Evolutionary conservation across 2,329 filamentous ascomycete species (phyloP).

Genomic region (Podosphaera xanthii): DNA sequence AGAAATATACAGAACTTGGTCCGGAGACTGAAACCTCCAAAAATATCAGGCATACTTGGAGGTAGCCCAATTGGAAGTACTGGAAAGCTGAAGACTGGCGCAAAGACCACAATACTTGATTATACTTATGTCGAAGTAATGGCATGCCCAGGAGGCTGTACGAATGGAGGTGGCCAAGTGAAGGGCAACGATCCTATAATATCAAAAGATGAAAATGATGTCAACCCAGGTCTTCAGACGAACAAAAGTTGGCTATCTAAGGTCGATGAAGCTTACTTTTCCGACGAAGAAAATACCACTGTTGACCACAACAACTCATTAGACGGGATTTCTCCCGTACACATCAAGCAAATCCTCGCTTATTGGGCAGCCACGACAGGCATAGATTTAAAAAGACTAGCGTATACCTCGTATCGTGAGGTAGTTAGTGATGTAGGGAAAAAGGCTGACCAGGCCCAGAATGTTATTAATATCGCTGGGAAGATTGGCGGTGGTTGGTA

Average conservation of each 20-base stretch:
- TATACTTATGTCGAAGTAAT: constrained; percentile 96
- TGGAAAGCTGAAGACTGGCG: constrained; percentile 24
- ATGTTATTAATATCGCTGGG: constrained; percentile 69
- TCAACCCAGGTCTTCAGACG: constrained; percentile 36
- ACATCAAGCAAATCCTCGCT: constrained; percentile 43
- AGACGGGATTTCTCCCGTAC: constrained; percentile 40
- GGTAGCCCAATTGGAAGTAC: constrained; percentile 36
- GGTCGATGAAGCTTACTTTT: constrained; percentile 82
- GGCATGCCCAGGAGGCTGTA: constrained; percentile 97
- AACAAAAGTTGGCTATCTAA: constrained; percentile 68
- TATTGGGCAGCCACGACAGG: constrained; percentile 58
- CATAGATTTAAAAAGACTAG: constrained; percentile 47
- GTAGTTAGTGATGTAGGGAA: constrained; percentile 93
- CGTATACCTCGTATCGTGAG: constrained; percentile 71
- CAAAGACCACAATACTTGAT: constrained; percentile 29
- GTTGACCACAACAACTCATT: constrained; percentile 23
- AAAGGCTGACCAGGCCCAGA: constrained; percentile 45
- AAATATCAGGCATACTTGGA: constrained; percentile 57
- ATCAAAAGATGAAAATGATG: constrained; percentile 20
- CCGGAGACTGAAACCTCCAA: constrained; percentile 65
- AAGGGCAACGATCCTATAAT: constrained; percentile 61
- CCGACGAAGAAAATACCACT: constrained; percentile 31
- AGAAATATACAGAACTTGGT: constrained; percentile 96
- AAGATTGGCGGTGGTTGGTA: constrained; percentile 91
- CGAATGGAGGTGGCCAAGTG: constrained; percentile 89